Conservation (phyloP, 2,329 filamentous ascomycete genomes). For the Apiospora saccharicola region DNA sequence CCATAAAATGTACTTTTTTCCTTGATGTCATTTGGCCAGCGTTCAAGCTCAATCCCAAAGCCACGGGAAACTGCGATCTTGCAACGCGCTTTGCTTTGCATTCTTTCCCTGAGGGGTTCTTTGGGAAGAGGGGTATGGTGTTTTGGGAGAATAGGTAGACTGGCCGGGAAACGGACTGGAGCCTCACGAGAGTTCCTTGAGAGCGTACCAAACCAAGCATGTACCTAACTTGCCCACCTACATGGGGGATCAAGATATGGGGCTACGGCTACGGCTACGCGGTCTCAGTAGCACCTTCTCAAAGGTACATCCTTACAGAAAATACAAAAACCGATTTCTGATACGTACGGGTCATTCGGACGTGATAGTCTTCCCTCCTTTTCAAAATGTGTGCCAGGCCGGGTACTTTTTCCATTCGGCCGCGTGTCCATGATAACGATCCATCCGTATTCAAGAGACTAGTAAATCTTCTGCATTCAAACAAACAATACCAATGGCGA, state of each 20-base stretch:
- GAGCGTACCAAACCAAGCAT: constrained; percentile 13
- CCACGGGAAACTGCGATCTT: constrained; percentile 16
- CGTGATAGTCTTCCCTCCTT: background rate
- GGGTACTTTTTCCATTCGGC: background rate
- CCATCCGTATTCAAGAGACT: background rate
- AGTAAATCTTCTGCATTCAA: background rate
- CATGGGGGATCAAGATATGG: constrained; percentile 14
- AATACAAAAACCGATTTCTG: background rate
- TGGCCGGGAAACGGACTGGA: constrained; percentile 19
- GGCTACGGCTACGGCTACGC: background rate
- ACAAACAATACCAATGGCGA: background rate
- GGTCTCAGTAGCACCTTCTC: constrained; percentile 12
- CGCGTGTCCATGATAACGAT: background rate
- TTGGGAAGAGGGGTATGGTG: constrained; percentile 13
- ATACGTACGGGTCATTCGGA: constrained; percentile 13
- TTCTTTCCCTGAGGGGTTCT: constrained; percentile 3
- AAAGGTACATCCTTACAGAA: constrained; percentile 14
- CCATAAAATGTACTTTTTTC: constrained; percentile 10
- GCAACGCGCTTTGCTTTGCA: constrained; percentile 9
- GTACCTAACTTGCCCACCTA: constrained; percentile 5
- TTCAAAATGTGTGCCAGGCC: background rate
- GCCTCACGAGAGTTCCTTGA: constrained; percentile 11
- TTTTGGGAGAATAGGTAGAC: constrained; percentile 16
- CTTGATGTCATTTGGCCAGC: constrained; percentile 10
- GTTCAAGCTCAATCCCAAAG: constrained; percentile 3